Conservation (phyloP, 2,329 filamentous ascomycete genomes). For the Niveomyces coronatus region DNA sequence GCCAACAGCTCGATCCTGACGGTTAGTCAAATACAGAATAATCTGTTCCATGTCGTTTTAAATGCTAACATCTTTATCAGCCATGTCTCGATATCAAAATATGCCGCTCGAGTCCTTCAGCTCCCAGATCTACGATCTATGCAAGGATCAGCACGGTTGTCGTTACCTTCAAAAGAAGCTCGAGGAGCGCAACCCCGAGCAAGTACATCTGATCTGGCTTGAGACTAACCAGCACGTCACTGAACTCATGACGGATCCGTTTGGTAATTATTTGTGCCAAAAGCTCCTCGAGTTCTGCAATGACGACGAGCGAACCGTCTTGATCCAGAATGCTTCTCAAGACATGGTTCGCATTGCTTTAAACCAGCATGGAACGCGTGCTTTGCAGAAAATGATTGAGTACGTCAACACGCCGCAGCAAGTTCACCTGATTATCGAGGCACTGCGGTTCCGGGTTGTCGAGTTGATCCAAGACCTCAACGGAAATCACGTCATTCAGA, state of each 20-base stretch:
- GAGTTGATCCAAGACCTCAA: slow-evolving; percentile 95
- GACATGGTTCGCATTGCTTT: slow-evolving; percentile 88
- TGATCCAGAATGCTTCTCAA: slow-evolving; percentile 81
- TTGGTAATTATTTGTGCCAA: slow-evolving; percentile 98
- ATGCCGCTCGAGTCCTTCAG: slow-evolving; percentile 69
- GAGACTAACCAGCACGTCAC: slow-evolving; percentile 92
- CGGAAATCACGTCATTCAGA: slow-evolving; percentile 98
- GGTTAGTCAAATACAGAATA: slow-evolving; percentile 35
- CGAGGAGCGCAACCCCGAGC: slow-evolving; percentile 74
- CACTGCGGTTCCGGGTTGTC: slow-evolving; percentile 75
- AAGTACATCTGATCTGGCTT: slow-evolving; percentile 85
- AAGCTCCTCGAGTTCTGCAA: slow-evolving; percentile 94
- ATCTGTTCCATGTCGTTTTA: background rate
- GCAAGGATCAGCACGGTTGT: slow-evolving; percentile 97
- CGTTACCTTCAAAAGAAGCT: slow-evolving; percentile 95
- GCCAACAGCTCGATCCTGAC: slow-evolving; percentile 62
- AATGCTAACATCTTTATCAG: slow-evolving; percentile 28
- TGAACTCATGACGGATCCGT: slow-evolving; percentile 97
- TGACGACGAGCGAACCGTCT: slow-evolving; percentile 83
- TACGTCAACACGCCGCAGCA: slow-evolving; percentile 81
- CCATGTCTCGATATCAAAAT: slow-evolving; percentile 74
- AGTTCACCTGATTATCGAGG: slow-evolving; percentile 76
- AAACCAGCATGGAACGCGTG: slow-evolving; percentile 94
- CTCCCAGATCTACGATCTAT: slow-evolving; percentile 79
- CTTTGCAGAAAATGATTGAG: slow-evolving; percentile 99